phyloP scores from a whole-genome alignment of 2,329 filamentous ascomycete species.

The Pseudogymnoascus sp. region DNA sequence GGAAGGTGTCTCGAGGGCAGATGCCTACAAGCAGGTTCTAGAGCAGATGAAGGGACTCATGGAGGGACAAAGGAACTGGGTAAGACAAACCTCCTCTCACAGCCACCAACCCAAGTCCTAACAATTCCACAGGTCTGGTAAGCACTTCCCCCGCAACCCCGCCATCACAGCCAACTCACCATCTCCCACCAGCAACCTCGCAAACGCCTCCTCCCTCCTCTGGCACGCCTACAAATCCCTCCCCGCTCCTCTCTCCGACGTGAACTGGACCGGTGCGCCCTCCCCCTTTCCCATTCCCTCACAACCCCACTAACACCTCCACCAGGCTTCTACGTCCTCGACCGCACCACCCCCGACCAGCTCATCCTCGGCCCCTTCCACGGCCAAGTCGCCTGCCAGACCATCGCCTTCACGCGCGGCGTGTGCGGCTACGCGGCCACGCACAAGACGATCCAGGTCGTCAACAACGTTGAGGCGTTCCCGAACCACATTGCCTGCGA shows the following conservation, averaged over 20 bases:
- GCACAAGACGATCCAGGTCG: constrained; percentile 53
- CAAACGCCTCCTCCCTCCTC: constrained; percentile 66
- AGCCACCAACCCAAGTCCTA: constrained; percentile 4
- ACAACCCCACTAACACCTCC: not conserved
- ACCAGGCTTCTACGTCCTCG: constrained; percentile 68
- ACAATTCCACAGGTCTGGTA: constrained; percentile 34
- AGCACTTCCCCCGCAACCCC: not conserved
- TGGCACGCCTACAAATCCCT: constrained; percentile 76
- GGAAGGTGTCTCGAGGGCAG: constrained; percentile 56
- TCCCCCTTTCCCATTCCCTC: not conserved
- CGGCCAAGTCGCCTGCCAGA: constrained; percentile 72
- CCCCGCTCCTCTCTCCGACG: constrained; percentile 52
- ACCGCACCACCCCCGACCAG: constrained; percentile 37
- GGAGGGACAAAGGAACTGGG: constrained; percentile 71
- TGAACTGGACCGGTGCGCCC: constrained; percentile 65
- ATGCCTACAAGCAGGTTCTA: constrained; percentile 67
- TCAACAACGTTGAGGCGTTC: constrained; percentile 63
- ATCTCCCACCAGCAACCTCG: constrained; percentile 52
- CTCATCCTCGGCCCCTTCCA: constrained; percentile 75
- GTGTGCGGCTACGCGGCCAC: constrained; percentile 67
- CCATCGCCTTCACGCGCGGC: constrained; percentile 62
- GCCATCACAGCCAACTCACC: not conserved
- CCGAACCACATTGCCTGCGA: constrained; percentile 80
- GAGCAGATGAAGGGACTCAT: constrained; percentile 62
- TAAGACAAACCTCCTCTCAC: constrained; percentile 31